phyloP scores from a whole-genome alignment of 495 filamentous ascomycete genomes.

The Xylaria intraflava region DNA sequence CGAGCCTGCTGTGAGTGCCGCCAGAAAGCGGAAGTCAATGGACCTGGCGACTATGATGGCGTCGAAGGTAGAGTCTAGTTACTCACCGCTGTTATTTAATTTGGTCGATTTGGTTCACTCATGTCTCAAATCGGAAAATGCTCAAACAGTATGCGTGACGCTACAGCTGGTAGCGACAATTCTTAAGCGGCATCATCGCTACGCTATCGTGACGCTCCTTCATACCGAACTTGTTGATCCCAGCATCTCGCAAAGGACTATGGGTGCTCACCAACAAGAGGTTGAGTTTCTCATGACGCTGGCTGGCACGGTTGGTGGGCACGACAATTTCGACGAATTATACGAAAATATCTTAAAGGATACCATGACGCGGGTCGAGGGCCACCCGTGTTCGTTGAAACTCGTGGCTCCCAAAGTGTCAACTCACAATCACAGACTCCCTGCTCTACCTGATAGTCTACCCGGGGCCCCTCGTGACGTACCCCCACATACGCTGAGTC shows the following conservation, averaged over 20 bases:
- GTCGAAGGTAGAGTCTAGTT: conserved; percentile 58
- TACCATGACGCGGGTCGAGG: conserved; percentile 67
- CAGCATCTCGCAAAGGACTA: conserved; percentile 52
- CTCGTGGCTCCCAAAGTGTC: conserved; percentile 50
- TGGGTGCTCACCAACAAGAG: conserved; percentile 75
- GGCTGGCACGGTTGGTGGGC: conserved; percentile 62
- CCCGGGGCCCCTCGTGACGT: conserved; percentile 50
- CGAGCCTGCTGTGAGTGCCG: conserved; percentile 45
- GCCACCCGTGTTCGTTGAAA: conserved; percentile 63
- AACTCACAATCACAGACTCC: conserved; percentile 44
- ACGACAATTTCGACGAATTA: conserved; percentile 64
- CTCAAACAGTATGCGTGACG: conserved; percentile 83
- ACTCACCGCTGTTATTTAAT: conserved; percentile 85
- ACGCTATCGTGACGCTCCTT: conserved; percentile 70
- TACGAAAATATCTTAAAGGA: conserved; percentile 83
- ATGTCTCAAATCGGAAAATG: conserved; percentile 75
- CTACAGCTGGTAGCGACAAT: conserved; percentile 78
- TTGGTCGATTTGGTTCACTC: conserved; percentile 83
- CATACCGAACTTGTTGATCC: conserved; percentile 52
- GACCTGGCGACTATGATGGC: conserved; percentile 74
- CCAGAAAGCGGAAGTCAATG: conserved; percentile 79
- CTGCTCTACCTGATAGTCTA: conserved; percentile 43
- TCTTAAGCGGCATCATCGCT: conserved; percentile 77
- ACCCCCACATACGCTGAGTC: conserved; percentile 52
- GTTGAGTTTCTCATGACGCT: conserved; percentile 66